Conservation (phyloP, 495 filamentous ascomycete species). For the Hypomontagnella monticulosa region DNA sequence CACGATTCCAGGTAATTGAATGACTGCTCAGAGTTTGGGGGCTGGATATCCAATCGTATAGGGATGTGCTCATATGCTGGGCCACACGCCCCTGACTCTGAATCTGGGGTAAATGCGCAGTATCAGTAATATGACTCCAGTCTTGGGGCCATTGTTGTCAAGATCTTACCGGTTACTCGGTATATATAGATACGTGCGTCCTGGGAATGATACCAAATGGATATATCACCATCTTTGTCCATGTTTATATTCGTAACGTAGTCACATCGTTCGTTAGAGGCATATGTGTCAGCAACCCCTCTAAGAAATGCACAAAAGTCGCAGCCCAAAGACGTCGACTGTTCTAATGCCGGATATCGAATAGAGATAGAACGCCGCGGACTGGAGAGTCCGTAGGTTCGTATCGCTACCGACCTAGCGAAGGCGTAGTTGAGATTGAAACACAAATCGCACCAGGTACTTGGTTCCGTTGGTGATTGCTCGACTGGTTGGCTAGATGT, state of each 20-base stretch:
- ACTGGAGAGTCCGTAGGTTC: too few species aligned
- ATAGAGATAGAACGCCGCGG: too few species aligned
- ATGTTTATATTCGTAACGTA: too few species aligned
- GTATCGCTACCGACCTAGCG: background rate
- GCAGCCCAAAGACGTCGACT: background rate
- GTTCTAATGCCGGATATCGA: too few species aligned
- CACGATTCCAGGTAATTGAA: constrained; percentile 10
- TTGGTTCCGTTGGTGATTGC: too few species aligned
- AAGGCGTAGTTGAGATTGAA: background rate
- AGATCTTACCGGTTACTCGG: constrained; percentile 4
- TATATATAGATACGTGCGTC: too few species aligned
- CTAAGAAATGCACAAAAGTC: constrained; percentile 8
- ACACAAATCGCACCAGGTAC: constrained; percentile 1
- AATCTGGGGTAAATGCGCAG: too few species aligned
- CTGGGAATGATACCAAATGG: too few species aligned
- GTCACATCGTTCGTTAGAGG: background rate
- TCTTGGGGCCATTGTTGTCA: background rate
- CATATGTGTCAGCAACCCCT: background rate
- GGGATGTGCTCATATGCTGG: constrained; percentile 4
- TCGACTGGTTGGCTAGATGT: too few species aligned
- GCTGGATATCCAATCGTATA: background rate
- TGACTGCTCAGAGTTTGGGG: constrained; percentile 8
- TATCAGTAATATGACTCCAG: too few species aligned
- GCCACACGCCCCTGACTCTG: background rate
- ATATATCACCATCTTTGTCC: too few species aligned